These are phyloP conservation scores for Alternaria atra DNA, from an alignment of 2,329 filamentous ascomycete species.

Conservation along the genomic window DNA sequence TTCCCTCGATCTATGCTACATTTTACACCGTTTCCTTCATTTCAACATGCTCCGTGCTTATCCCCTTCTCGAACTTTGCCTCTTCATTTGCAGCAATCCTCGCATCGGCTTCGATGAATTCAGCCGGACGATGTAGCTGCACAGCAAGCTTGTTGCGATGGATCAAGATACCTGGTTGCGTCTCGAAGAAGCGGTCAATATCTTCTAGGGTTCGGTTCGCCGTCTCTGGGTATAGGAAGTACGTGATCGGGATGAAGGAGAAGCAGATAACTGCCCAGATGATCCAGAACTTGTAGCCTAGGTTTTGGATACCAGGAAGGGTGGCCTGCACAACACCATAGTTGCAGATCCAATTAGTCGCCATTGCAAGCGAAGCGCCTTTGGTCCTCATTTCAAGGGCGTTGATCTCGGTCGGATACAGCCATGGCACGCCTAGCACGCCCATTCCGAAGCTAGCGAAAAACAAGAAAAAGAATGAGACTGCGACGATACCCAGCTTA, in stretches of 20 bases:
- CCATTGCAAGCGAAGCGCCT: constrained; percentile 46
- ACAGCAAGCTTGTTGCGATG: constrained; percentile 60
- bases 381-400: constrained; percentile 49
- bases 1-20: not conserved
- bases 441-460: constrained; percentile 50
- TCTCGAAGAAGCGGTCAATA: constrained; percentile 56
- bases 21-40: constrained; percentile 36
- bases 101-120: constrained; percentile 60
- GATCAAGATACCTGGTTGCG: constrained; percentile 54
- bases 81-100: constrained; percentile 36
- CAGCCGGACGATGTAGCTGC: constrained; percentile 55
- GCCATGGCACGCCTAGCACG: constrained; percentile 47
- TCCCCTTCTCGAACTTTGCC: constrained; percentile 12
- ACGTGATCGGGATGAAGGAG: constrained; percentile 61
- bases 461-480: constrained; percentile 55
- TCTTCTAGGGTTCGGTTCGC: constrained; percentile 57
- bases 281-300: constrained; percentile 64
- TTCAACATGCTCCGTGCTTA: constrained; percentile 33
- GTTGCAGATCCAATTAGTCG: constrained; percentile 47
- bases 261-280: constrained; percentile 65
- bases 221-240: constrained; percentile 64
- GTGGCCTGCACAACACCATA: constrained; percentile 47
- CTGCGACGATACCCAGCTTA: constrained; percentile 58
- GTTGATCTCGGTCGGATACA: constrained; percentile 49
- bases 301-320: constrained; percentile 50